phyloP scores from a whole-genome alignment of 768 basidiomycete species.

The Kwoniella europaea region DNA sequence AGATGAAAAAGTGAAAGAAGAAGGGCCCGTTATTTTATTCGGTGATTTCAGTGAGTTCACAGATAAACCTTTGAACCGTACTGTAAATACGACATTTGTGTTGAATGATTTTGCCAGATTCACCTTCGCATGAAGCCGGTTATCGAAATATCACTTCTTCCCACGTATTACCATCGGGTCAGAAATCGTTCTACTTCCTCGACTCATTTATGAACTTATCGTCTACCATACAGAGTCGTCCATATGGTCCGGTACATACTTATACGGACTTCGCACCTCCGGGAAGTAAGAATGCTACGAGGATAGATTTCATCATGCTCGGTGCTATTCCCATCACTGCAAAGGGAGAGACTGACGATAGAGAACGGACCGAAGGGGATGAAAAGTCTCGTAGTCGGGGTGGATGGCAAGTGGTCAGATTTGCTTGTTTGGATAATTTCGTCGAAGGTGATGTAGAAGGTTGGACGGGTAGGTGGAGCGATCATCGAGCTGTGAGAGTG shows the following conservation, averaged over 20 bases:
- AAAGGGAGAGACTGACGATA: not conserved
- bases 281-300: constrained; percentile 9
- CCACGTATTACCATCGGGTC: constrained; percentile 29
- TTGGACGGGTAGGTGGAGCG: constrained; percentile 47
- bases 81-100: not conserved
- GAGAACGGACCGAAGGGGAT: not conserved
- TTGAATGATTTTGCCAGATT: constrained; percentile 36
- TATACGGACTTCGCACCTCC: constrained; percentile 39
- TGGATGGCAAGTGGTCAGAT: constrained; percentile 30
- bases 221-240: constrained; percentile 22
- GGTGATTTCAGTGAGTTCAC: constrained; percentile 55
- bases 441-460: constrained; percentile 35
- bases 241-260: constrained; percentile 36
- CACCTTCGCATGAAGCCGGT: constrained; percentile 52
- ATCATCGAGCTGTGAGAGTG: constrained; percentile 41
- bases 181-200: constrained; percentile 36
- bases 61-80: not conserved
- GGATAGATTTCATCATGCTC: constrained; percentile 49
- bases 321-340: constrained; percentile 8
- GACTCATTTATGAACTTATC: constrained; percentile 38
- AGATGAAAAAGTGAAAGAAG: not conserved
- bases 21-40: constrained; percentile 44
- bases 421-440: constrained; percentile 43
- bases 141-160: constrained; percentile 53
- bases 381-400: constrained; percentile 6